These are phyloP conservation scores for Leptographium wingfieldii DNA, from an alignment of 2,329 filamentous ascomycete genomes.

Conservation along the genomic window DNA sequence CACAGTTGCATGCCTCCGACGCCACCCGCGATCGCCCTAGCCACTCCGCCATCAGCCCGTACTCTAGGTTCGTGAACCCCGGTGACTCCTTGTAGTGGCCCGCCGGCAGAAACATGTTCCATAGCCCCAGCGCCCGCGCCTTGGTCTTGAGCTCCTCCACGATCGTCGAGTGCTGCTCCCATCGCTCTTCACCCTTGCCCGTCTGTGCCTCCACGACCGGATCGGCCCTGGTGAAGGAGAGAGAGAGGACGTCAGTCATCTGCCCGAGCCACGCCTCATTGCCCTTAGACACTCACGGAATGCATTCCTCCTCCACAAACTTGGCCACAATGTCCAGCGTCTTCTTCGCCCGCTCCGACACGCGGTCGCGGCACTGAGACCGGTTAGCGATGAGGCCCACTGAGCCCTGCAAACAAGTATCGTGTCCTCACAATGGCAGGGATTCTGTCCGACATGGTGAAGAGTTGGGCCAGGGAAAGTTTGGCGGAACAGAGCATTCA, in stretches of 20 bases:
- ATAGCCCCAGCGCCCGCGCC: slow-evolving; percentile 72
- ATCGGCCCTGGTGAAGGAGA: slow-evolving; percentile 46
- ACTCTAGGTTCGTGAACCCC: slow-evolving; percentile 90
- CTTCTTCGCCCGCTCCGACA: slow-evolving; percentile 76
- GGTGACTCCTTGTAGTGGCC: slow-evolving; percentile 92
- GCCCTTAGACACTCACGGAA: slow-evolving; percentile 42
- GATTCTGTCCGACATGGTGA: slow-evolving; percentile 30
- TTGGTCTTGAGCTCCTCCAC: slow-evolving; percentile 83
- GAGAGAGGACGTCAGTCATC: neutral
- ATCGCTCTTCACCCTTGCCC: slow-evolving; percentile 63
- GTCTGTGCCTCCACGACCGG: slow-evolving; percentile 68
- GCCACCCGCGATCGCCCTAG: slow-evolving; percentile 76
- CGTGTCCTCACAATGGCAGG: slow-evolving; percentile 29
- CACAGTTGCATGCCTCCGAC: slow-evolving; percentile 79
- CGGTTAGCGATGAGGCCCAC: neutral
- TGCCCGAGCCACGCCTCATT: neutral
- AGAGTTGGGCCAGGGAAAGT: too few relatives aligned
- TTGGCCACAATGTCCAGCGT: slow-evolving; percentile 81
- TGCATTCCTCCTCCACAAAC: slow-evolving; percentile 94
- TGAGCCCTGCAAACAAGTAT: neutral
- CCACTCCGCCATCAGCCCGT: slow-evolving; percentile 94
- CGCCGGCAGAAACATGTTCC: slow-evolving; percentile 97
- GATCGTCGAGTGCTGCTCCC: slow-evolving; percentile 65
- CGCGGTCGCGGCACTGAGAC: slow-evolving; percentile 31
- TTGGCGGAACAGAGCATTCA: neutral